Percentiles rank a stretch among this genome's conserved stretches.
Evolutionary conservation across 352 stramenopile genomes (phyloP).

Genomic region (Thalassiosira exigua): DNA sequence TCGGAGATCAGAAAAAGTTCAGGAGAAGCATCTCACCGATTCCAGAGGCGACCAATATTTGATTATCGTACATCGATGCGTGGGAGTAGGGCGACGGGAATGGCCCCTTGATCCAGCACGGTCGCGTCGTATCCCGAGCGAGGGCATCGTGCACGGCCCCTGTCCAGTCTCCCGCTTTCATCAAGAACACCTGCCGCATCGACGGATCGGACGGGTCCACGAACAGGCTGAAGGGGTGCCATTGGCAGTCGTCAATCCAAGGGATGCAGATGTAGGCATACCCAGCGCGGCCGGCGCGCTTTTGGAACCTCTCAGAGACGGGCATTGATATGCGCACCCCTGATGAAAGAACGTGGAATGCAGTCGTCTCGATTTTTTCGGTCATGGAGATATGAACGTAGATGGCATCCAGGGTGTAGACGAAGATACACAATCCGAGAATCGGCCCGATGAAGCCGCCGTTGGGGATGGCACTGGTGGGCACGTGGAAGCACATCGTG

Average conservation of each 20-base stretch:
- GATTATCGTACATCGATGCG: constrained; percentile 57
- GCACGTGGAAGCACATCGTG: constrained; percentile 51
- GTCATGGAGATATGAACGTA: constrained; percentile 64
- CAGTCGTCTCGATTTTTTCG: constrained; percentile 62
- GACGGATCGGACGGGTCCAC: constrained; percentile 47
- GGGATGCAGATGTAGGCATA: constrained; percentile 58
- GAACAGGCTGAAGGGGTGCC: constrained; percentile 66
- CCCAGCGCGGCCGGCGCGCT: constrained; percentile 6
- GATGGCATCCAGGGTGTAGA: constrained; percentile 55
- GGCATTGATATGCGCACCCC: constrained; percentile 60
- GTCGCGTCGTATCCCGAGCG: constrained; percentile 50
- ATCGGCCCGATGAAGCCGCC: constrained; percentile 54
- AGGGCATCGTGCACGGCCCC: constrained; percentile 48
- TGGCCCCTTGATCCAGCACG: constrained; percentile 63
- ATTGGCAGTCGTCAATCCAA: constrained; percentile 61
- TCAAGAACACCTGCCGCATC: constrained; percentile 51
- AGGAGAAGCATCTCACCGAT: too few species aligned
- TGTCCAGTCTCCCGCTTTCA: constrained; percentile 64
- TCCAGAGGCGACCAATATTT: constrained; percentile 64
- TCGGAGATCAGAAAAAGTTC: too few species aligned
- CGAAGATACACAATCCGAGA: constrained; percentile 44
- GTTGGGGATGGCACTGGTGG: constrained; percentile 48
- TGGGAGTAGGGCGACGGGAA: constrained; percentile 61
- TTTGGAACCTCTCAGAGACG: constrained; percentile 56
- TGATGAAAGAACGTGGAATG: constrained; percentile 52